A percentile compares a stretch with the other conserved stretches of the same genome.
Evolutionary conservation across 148 eudicot genomes (phyloP).

Genomic region (Fallopia convolvulus): DNA sequence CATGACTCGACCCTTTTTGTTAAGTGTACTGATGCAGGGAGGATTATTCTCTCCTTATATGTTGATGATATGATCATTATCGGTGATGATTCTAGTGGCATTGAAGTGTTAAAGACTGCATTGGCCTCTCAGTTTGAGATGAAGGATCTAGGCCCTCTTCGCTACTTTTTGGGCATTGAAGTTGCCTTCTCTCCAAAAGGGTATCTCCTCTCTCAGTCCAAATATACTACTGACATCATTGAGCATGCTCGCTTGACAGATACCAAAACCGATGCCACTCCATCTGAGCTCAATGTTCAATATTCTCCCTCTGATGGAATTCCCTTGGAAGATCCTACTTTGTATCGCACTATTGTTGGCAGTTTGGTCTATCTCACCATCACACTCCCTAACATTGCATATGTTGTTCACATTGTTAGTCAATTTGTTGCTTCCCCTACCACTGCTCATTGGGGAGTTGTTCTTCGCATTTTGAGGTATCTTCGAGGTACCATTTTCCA

Average conservation of each 20-base stretch:
- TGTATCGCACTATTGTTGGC: background rate
- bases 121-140: too few relatives aligned
- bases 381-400: background rate
- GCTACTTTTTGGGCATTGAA: background rate
- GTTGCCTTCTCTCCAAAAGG: background rate
- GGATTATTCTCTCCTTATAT: background rate
- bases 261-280: too few relatives aligned
- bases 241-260: background rate
- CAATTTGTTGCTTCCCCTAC: background rate
- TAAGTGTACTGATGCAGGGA: background rate
- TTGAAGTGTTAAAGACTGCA: too few relatives aligned
- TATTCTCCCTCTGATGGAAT: too few relatives aligned
- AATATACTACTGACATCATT: background rate
- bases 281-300: too few relatives aligned
- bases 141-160: too few relatives aligned
- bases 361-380: slow-evolving; percentile 7
- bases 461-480: background rate
- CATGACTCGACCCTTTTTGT: slow-evolving; percentile 2
- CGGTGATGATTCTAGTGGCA: background rate
- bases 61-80: background rate
- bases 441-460: background rate
- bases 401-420: background rate
- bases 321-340: too few relatives aligned
- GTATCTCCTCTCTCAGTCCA: background rate
- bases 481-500: background rate